Evolutionary conservation across 1,284 basidiomycete genomes (phyloP).

Genomic region (Erythrobasidium hasegawianum): DNA sequence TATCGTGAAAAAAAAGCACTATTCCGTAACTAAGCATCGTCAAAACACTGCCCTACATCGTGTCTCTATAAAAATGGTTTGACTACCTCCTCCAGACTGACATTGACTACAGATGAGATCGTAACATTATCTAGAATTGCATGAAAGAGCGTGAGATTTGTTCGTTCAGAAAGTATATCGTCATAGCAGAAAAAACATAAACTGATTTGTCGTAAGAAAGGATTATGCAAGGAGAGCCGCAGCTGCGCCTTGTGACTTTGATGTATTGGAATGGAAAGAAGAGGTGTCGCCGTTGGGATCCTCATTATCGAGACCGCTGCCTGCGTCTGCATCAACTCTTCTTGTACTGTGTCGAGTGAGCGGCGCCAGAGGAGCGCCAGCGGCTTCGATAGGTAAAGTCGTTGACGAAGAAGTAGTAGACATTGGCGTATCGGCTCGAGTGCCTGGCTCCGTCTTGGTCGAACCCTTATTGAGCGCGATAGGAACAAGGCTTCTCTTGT

Average conservation of each 20-base stretch:
- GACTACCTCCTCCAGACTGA: no score
- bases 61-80: no score
- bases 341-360: slow-evolving; percentile 20
- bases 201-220: neutral
- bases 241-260: no score
- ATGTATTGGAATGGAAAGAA: neutral
- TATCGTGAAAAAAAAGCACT: no score
- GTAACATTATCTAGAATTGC: no score
- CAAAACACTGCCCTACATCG: no score
- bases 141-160: neutral
- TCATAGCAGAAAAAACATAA: no score
- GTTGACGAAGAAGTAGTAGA: slow-evolving; percentile 19
- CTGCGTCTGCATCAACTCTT: neutral
- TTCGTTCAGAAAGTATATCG: no score
- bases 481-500: slow-evolving; percentile 8
- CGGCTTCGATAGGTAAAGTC: slow-evolving; percentile 4
- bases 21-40: no score
- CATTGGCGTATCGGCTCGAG: neutral
- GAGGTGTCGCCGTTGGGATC: neutral
- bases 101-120: no score
- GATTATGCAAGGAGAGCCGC: neutral
- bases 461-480: neutral
- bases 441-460: neutral
- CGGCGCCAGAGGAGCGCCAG: slow-evolving; percentile 10
- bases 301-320: neutral